Conservation (phyloP, 2,329 filamentous ascomycete species). For the Fusarium subtropicale region DNA sequence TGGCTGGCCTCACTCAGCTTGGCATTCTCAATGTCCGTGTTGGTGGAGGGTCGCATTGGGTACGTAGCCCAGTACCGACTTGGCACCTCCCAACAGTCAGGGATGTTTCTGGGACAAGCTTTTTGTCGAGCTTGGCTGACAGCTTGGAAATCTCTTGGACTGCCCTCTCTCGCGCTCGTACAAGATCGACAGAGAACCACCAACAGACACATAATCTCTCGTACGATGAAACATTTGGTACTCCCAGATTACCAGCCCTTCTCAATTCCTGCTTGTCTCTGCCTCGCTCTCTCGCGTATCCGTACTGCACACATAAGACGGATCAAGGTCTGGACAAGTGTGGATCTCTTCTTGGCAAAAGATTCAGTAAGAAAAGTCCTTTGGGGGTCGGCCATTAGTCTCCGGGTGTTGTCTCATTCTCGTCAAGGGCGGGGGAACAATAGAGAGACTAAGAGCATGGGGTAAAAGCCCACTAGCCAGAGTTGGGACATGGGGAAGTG, state of each 20-base stretch:
- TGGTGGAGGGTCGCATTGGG: conserved; percentile 10
- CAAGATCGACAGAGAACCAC: conserved; percentile 22
- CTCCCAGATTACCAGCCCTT: conserved; percentile 1
- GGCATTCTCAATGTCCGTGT: neutral
- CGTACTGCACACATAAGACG: neutral
- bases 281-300: neutral
- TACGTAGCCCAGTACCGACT: conserved; percentile 30
- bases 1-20: conserved; percentile 4
- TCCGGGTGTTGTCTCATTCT: conserved; percentile 10
- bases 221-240: conserved; percentile 37
- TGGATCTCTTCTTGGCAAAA: conserved; percentile 23
- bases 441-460: conserved; percentile 22
- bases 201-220: neutral
- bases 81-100: conserved; percentile 15
- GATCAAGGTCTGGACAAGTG: conserved; percentile 21
- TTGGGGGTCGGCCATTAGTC: conserved; percentile 40
- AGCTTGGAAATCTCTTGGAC: conserved; percentile 24
- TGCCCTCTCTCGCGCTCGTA: conserved; percentile 1
- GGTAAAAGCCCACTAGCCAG: conserved; percentile 17
- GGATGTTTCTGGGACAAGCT: conserved; percentile 11
- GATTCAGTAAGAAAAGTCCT: neutral
- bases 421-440: conserved; percentile 16
- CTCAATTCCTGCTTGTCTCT: conserved; percentile 19
- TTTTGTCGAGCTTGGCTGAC: conserved; percentile 27
- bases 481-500: conserved; percentile 25